These are phyloP conservation scores for Elaeagnus macrophylla DNA, from an alignment of 306 rosid species.

Conservation along the genomic window DNA sequence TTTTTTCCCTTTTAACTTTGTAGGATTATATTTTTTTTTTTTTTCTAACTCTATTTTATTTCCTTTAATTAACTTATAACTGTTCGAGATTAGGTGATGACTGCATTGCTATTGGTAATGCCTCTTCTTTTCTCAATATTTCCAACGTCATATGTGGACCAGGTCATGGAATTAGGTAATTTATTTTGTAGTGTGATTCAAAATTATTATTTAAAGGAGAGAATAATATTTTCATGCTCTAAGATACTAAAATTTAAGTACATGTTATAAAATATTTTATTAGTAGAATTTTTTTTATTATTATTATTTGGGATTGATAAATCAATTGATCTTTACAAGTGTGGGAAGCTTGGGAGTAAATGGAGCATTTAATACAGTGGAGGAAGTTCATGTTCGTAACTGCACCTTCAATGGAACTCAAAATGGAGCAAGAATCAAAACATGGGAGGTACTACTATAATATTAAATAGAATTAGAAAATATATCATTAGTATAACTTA, in stretches of 20 bases:
- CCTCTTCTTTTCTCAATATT: conserved; percentile 12
- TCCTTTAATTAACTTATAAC: neutral
- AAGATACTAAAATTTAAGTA: too few species aligned
- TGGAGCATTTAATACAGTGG: conserved; percentile 21
- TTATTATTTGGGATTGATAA: neutral
- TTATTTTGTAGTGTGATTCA: neutral
- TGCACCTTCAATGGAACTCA: conserved; percentile 26
- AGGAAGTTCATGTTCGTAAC: conserved; percentile 32
- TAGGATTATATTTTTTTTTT: too few species aligned
- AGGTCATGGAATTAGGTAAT: conserved; percentile 51
- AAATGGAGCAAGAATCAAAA: conserved; percentile 58
- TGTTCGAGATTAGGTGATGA: conserved; percentile 34
- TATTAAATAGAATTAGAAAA: too few species aligned
- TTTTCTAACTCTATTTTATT: too few species aligned
- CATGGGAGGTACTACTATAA: conserved; percentile 27
- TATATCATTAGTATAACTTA: too few species aligned
- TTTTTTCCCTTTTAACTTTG: neutral
- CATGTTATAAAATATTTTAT: too few species aligned
- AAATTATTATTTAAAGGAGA: too few species aligned
- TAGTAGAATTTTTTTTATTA: too few species aligned
- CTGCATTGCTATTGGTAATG: conserved; percentile 36
- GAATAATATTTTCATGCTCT: too few species aligned
- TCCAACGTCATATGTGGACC: conserved; percentile 34
- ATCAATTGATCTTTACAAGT: conserved; percentile 11
- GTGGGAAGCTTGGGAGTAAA: conserved; percentile 40